Evolutionary conservation across 768 basidiomycete genomes (phyloP).

Genomic region (Tylopilus sp.): DNA sequence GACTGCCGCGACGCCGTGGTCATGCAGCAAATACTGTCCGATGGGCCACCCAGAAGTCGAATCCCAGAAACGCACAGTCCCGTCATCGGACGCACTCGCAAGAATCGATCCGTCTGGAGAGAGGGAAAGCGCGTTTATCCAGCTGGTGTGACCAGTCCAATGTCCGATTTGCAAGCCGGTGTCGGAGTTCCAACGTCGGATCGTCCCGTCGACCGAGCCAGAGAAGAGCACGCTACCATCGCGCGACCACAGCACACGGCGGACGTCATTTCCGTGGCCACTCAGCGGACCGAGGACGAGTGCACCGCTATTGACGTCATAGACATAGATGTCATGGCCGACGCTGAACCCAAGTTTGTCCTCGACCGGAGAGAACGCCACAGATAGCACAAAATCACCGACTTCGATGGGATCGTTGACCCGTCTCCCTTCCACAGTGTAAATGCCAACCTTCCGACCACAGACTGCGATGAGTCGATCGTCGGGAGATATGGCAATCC

Average conservation of each 20-base stretch:
- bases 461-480: neutral
- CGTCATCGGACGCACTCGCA: neutral
- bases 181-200: constrained; percentile 5
- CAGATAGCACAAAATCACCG: neutral
- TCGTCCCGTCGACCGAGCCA: neutral
- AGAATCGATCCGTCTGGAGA: neutral
- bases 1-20: neutral
- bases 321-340: neutral
- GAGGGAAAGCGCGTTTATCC: neutral
- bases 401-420: neutral
- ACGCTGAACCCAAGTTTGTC: constrained; percentile 2
- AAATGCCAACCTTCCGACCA: neutral
- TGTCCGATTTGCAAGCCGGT: constrained; percentile 2
- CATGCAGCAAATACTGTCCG: neutral
- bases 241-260: constrained; percentile 7
- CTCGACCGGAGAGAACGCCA: neutral
- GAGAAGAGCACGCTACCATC: constrained; percentile 14
- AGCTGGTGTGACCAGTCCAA: neutral
- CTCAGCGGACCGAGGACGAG: neutral
- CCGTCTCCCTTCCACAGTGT: neutral
- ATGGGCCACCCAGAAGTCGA: neutral
- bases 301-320: neutral
- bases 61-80: neutral
- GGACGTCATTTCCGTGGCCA: neutral
- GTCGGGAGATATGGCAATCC: constrained; percentile 2